Evolutionary conservation across 345 rosid species (phyloP).

Genomic region (Hibiscus tridactylites): DNA sequence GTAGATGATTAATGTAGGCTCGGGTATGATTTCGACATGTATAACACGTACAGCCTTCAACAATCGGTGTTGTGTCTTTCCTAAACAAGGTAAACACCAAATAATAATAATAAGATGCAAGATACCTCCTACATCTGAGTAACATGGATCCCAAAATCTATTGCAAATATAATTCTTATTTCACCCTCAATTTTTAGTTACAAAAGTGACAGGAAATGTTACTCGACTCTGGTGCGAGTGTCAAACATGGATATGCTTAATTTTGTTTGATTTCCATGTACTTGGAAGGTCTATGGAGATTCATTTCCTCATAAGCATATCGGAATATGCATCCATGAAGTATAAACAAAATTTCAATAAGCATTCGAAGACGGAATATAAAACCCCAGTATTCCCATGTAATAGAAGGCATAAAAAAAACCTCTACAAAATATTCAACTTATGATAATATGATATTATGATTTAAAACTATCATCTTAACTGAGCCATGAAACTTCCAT

Average conservation of each 20-base stretch:
- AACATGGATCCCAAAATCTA: not conserved
- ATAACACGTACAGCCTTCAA: conserved; percentile 53
- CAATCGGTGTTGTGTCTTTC: conserved; percentile 48
- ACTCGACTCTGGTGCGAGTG: not conserved
- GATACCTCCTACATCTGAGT: not conserved
- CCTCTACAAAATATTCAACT: too few relatives aligned
- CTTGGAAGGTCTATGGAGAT: not conserved
- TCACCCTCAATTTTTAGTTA: not conserved
- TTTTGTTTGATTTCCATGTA: not conserved
- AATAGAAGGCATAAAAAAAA: too few relatives aligned
- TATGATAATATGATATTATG: too few relatives aligned
- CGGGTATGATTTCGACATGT: conserved; percentile 67
- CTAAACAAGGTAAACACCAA: conserved; percentile 16
- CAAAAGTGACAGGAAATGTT: not conserved
- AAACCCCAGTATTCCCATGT: too few relatives aligned
- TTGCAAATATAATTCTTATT: not conserved
- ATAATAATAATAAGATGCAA: not conserved
- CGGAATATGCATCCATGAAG: not conserved
- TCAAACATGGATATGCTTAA: not conserved
- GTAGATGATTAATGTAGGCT: conserved; percentile 72
- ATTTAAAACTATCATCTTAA: too few relatives aligned
- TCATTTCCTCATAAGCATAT: not conserved
- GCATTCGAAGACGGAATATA: not conserved
- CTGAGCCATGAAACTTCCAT: not conserved
- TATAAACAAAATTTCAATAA: not conserved